Conservation (phyloP, 805 yeast genomes). For the Aciculoconidium aculeatum region DNA sequence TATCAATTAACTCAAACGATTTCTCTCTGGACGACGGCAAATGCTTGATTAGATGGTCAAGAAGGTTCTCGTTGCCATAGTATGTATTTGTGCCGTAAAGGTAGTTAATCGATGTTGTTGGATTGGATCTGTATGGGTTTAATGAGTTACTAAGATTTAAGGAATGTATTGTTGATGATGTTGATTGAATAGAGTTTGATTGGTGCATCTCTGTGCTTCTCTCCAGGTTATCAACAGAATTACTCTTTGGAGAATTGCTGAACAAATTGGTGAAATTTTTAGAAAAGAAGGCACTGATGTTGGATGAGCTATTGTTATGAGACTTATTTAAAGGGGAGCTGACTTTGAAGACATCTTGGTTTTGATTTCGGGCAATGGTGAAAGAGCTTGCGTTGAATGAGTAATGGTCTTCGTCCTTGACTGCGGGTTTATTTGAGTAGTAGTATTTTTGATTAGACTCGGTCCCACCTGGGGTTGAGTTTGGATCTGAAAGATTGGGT, state of each 20-base stretch:
- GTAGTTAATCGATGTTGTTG: constrained; percentile 27
- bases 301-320: constrained; percentile 8
- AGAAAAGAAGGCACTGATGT: constrained; percentile 10
- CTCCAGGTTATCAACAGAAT: not conserved
- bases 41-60: constrained; percentile 34
- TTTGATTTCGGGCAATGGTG: constrained; percentile 20
- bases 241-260: not conserved
- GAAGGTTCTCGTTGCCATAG: constrained; percentile 28
- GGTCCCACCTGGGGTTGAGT: too few species aligned
- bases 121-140: constrained; percentile 27
- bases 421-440: too few species aligned
- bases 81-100: constrained; percentile 36
- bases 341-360: not conserved
- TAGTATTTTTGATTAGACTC: too few species aligned
- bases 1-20: constrained; percentile 41
- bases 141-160: constrained; percentile 17
- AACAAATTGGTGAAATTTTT: constrained; percentile 12
- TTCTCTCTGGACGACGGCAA: constrained; percentile 40
- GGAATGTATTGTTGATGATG: not conserved
- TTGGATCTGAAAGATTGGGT: too few species aligned
- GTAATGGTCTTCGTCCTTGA: constrained; percentile 20
- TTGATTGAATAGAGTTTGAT: not conserved
- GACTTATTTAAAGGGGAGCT: constrained; percentile 3
- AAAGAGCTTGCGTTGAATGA: constrained; percentile 31
- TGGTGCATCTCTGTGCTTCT: too few species aligned